Conservation (phyloP, 306 rosid genomes). For the Sechiopsis laciniata region DNA sequence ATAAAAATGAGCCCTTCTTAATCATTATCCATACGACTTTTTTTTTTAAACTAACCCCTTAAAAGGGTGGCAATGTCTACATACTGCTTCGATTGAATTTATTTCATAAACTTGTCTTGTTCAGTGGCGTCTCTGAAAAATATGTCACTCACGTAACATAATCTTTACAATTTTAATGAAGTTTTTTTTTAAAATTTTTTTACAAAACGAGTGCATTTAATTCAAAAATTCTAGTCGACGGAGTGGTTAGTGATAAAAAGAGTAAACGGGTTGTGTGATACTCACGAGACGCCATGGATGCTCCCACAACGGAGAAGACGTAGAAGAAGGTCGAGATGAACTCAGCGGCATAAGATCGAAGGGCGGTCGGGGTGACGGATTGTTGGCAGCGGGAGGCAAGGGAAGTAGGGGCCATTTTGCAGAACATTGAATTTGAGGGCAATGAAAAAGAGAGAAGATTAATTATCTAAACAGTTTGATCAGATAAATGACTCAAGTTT, state of each 20-base stretch:
- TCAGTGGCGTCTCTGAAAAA: too few relatives aligned
- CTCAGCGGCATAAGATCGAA: constrained; percentile 76
- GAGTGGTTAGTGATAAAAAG: background rate
- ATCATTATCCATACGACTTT: too few relatives aligned
- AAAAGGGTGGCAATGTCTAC: too few relatives aligned
- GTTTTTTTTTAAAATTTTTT: too few relatives aligned
- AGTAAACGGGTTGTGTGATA: background rate
- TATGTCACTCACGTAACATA: too few relatives aligned
- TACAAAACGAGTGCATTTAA: too few relatives aligned
- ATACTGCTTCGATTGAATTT: too few relatives aligned
- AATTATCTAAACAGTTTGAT: background rate
- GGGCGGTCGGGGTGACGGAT: constrained; percentile 48
- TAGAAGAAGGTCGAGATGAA: constrained; percentile 84
- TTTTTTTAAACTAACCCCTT: too few relatives aligned
- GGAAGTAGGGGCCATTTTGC: constrained; percentile 46
- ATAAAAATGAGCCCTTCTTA: too few relatives aligned
- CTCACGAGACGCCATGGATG: constrained; percentile 75
- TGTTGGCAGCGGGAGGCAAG: constrained; percentile 43
- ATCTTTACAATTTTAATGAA: too few relatives aligned
- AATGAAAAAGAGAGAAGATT: background rate
- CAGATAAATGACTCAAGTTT: background rate
- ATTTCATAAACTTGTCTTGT: too few relatives aligned
- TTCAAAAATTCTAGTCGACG: too few relatives aligned
- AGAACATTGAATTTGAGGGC: background rate
- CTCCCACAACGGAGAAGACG: constrained; percentile 54